phyloP scores from a whole-genome alignment of 768 basidiomycete genomes.

The Boletus huronensis region DNA sequence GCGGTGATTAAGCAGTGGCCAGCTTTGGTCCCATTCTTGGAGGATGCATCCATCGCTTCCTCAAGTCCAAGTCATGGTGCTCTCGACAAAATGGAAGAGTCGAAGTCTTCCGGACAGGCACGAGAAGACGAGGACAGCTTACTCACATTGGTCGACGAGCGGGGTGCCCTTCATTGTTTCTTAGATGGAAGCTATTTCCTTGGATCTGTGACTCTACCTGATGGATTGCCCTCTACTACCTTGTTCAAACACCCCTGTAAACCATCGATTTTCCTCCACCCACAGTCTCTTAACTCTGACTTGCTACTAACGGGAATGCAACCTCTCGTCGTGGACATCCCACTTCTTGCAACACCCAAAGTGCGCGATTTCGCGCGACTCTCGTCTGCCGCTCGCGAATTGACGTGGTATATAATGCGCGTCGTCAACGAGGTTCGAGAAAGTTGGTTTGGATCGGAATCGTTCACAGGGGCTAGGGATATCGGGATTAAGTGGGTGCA shows the following conservation, averaged over 20 bases:
- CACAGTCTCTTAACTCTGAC: conserved; percentile 28
- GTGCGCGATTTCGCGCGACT: conserved; percentile 67
- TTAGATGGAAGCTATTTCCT: conserved; percentile 76
- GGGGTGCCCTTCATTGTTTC: conserved; percentile 59
- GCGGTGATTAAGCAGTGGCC: conserved; percentile 67
- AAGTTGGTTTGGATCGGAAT: conserved; percentile 71
- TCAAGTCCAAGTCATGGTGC: conserved; percentile 33
- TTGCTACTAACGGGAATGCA: conserved; percentile 26
- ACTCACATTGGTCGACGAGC: conserved; percentile 55
- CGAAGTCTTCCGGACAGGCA: conserved; percentile 23
- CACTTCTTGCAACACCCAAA: conserved; percentile 53
- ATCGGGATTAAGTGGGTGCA: conserved; percentile 72
- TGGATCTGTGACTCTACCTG: conserved; percentile 42
- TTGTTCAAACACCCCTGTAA: conserved; percentile 43
- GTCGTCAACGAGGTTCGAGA: conserved; percentile 69
- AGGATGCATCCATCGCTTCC: conserved; percentile 59
- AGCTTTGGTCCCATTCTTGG: conserved; percentile 50
- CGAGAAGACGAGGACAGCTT: conserved; percentile 61
- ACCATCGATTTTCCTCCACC: conserved; percentile 51
- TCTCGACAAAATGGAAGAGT: conserved; percentile 26
- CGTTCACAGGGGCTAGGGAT: conserved; percentile 62
- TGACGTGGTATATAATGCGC: conserved; percentile 68
- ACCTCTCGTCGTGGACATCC: conserved; percentile 50
- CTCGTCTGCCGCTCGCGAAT: conserved; percentile 66
- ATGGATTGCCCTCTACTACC: conserved; percentile 32